Conservation (phyloP, 345 rosid genomes). For the Salix caprea region DNA sequence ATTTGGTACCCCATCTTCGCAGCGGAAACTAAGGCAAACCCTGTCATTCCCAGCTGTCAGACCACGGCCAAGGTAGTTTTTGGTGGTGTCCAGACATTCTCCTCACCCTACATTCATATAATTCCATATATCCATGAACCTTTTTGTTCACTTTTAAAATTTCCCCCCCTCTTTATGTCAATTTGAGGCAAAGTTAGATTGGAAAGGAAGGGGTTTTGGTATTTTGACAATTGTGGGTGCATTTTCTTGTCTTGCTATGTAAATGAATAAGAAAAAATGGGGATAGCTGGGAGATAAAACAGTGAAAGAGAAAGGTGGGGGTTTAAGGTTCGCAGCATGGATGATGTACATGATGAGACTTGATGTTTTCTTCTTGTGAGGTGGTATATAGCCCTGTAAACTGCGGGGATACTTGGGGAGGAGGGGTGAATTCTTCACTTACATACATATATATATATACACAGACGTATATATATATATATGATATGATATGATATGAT, state of each 20-base stretch:
- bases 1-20: constrained; percentile 50
- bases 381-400: constrained; percentile 36
- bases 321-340: constrained; percentile 17
- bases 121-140: constrained; percentile 22
- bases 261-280: constrained; percentile 34
- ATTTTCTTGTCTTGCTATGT: constrained; percentile 29
- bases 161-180: constrained; percentile 13
- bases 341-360: constrained; percentile 35
- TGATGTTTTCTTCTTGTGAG: not conserved
- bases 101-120: constrained; percentile 24
- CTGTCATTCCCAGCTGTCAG: constrained; percentile 57
- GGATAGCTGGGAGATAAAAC: constrained; percentile 12
- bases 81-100: constrained; percentile 9
- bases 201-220: constrained; percentile 9
- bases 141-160: constrained; percentile 13
- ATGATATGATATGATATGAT: not conserved
- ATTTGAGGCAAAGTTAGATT: constrained; percentile 14
- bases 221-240: constrained; percentile 23
- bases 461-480: not conserved
- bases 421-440: constrained; percentile 32
- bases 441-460: constrained; percentile 3
- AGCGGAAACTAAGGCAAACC: constrained; percentile 60
- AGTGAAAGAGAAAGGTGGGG: constrained; percentile 2
- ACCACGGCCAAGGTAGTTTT: constrained; percentile 51
- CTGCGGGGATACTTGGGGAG: constrained; percentile 30